phyloP scores from a whole-genome alignment of 169 alveolate species.

The Plasmodium reichenowi region DNA sequence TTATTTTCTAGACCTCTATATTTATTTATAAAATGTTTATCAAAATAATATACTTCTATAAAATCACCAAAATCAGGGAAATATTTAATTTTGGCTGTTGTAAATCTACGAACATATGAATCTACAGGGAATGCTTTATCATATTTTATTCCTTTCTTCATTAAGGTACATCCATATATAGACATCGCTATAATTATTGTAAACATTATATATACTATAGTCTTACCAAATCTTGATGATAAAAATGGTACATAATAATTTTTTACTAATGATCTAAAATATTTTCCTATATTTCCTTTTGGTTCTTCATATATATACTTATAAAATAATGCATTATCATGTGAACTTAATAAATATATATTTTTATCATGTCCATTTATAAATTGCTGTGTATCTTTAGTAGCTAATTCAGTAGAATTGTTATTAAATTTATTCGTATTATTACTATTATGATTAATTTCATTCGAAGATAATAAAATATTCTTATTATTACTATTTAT shows the following conservation, averaged over 20 bases:
- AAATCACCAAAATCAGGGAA: conserved; percentile 58
- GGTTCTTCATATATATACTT: conserved; percentile 74
- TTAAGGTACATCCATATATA: conserved; percentile 60
- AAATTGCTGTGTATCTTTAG: conserved; percentile 27
- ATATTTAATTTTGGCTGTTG: conserved; percentile 19
- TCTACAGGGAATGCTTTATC: conserved; percentile 63
- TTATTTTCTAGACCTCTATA: conserved; percentile 10
- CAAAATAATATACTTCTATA: conserved; percentile 59
- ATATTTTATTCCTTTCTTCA: conserved; percentile 69
- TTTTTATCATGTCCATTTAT: conserved; percentile 29
- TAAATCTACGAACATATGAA: conserved; percentile 53
- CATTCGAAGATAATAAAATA: not conserved
- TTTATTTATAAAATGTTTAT: conserved; percentile 37
- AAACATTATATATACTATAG: conserved; percentile 31
- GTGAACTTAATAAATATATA: conserved; percentile 42
- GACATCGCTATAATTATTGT: conserved; percentile 14
- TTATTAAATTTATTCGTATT: conserved; percentile 28
- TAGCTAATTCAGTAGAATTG: conserved; percentile 31
- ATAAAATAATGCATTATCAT: conserved; percentile 65
- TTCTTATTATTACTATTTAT: not conserved
- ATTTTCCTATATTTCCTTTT: conserved; percentile 68
- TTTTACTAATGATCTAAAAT: conserved; percentile 23
- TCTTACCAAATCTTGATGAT: conserved; percentile 52
- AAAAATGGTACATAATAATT: conserved; percentile 71
- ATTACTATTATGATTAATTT: not conserved